Evolutionary conservation across 2,329 filamentous ascomycete genomes (phyloP).

Genomic region (Talaromyces marneffei): DNA sequence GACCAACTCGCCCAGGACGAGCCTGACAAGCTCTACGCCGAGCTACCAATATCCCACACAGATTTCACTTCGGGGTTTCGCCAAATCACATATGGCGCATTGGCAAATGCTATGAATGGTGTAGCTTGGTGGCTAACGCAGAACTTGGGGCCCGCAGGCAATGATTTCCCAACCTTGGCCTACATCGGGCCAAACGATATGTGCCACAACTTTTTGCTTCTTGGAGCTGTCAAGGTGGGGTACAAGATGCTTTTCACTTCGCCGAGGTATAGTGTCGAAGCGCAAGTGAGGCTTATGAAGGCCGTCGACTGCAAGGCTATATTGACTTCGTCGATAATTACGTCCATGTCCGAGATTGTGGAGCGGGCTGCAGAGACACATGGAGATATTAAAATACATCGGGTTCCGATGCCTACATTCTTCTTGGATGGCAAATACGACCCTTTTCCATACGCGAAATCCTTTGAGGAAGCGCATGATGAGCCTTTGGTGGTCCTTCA

Average conservation of each 20-base stretch:
- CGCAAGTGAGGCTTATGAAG: conserved; percentile 9
- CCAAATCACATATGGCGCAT: conserved; percentile 15
- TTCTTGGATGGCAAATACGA: not conserved
- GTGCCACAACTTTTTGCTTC: conserved; percentile 32
- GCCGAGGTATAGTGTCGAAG: conserved; percentile 12
- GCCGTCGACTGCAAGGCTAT: conserved; percentile 9
- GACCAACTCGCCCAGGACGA: conserved; percentile 28
- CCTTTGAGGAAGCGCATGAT: not conserved
- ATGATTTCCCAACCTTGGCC: conserved; percentile 29
- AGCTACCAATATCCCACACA: conserved; percentile 23
- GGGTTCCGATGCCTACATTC: not conserved
- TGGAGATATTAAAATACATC: not conserved
- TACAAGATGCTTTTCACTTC: conserved; percentile 23
- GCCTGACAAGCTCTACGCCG: conserved; percentile 20
- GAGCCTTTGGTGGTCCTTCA: conserved; percentile 7
- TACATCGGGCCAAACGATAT: conserved; percentile 41
- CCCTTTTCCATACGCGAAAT: not conserved
- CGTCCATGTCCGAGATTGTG: not conserved
- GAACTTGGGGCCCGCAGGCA: conserved; percentile 21
- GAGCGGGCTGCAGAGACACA: not conserved
- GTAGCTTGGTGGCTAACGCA: conserved; percentile 30
- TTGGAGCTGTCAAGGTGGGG: conserved; percentile 34
- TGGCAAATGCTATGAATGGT: conserved; percentile 29
- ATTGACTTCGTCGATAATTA: conserved; percentile 4
- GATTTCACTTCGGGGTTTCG: conserved; percentile 22